A percentile compares a stretch with the other conserved stretches of the same genome.
These are phyloP conservation scores for Mucor indicus DNA, from an alignment of 371 early-diverging fungal genomes.

Conservation along the genomic window DNA sequence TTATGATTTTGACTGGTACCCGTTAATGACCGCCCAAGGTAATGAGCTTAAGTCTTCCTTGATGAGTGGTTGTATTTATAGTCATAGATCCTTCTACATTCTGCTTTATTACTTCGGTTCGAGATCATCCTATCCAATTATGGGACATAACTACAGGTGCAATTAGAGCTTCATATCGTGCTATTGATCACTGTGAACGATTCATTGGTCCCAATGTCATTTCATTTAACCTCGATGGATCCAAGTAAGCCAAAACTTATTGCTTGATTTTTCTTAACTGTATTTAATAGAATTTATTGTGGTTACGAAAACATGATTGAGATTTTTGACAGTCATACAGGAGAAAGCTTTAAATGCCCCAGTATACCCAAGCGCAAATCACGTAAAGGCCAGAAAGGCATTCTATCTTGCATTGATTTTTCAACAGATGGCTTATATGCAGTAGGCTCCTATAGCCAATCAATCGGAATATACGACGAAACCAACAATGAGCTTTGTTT, in stretches of 20 bases:
- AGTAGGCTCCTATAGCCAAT: conserved; percentile 62
- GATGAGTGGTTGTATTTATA: too few relatives aligned
- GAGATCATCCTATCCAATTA: conserved; percentile 69
- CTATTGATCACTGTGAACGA: conserved; percentile 64
- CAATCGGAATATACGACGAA: conserved; percentile 67
- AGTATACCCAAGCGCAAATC: conserved; percentile 60
- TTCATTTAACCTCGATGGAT: conserved; percentile 63
- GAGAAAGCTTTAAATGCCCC: conserved; percentile 30
- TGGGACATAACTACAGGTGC: conserved; percentile 68
- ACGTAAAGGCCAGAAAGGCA: conserved; percentile 63
- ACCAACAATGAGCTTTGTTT: conserved; percentile 49
- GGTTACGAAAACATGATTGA: conserved; percentile 71
- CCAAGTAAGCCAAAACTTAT: conserved; percentile 45
- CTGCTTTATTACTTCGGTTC: conserved; percentile 60
- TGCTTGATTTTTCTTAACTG: not conserved
- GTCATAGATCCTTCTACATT: conserved; percentile 59
- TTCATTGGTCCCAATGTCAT: conserved; percentile 62
- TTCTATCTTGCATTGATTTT: conserved; percentile 66
- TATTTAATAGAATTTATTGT: conserved; percentile 56
- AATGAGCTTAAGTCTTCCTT: not conserved
- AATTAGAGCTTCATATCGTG: conserved; percentile 59
- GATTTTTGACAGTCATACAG: conserved; percentile 64
- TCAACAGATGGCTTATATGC: conserved; percentile 67
- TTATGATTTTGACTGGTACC: conserved; percentile 70
- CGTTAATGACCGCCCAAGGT: conserved; percentile 62